Base-by-base conservation (phyloP, 768 basidiomycete species). In the Suillus alpinus region DNA sequence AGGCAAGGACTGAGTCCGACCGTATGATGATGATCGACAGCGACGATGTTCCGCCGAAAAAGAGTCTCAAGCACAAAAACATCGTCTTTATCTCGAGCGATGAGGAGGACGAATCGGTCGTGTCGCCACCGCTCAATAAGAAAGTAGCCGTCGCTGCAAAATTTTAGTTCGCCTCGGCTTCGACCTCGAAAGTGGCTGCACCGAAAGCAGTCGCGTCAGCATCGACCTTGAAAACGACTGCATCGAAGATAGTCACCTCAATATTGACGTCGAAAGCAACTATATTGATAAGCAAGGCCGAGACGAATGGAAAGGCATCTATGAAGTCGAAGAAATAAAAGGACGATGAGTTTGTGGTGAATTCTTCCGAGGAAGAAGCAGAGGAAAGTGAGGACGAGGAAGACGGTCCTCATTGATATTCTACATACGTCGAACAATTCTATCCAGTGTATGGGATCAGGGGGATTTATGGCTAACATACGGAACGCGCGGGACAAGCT, bases 41-140 rank as follows among this genome's bases (percentile, higher is more conserved):
- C 44, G 73, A 74, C 29, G 70, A 67, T 13, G 66, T 64, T 23
- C 60, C 68, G 7, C 50, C 13, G 9, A 56, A 55, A 58, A 56
- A 62, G 40, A 57, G 59, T 8, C 52, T 65, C 39, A 77, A 77
- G 56, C 73, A 74, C 29, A 76, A 75, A 66, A 74, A 74, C 57
- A 43, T 63, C 2, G 56, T 68, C 4, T 67, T 73, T 8, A 49
- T 78, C 14, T 57, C 75, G 13, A 75, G 76, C 1, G 79, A 80
- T 36, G 78, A 78, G 26, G 77, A 79, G 16, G 78, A 78, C 16
- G 75, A 75, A 39, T 65, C 66, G 2, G 65, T 68, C 6, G 66
- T 60, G 43, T 40, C 61, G 16, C 66, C 76, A 0, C 78, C 80
- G 1, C 77, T 77, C 1, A 78, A 73, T 70, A 81, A 81, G 72